Evolutionary conservation across 371 early-diverging fungal genomes (phyloP).

Genomic region (Funneliformis caledonium): DNA sequence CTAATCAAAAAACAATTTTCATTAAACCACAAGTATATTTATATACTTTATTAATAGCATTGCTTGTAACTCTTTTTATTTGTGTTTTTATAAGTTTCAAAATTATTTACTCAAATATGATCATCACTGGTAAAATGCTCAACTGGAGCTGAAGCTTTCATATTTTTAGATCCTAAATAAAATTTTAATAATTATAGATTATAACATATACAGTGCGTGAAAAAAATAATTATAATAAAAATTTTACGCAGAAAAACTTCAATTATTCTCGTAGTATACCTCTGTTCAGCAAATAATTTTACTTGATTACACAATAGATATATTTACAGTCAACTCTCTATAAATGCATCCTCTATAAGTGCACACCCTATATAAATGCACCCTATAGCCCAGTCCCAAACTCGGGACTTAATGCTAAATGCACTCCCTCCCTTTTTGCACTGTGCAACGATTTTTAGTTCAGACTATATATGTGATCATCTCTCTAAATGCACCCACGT

Average conservation of each 20-base stretch:
- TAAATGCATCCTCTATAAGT: constrained; percentile 24
- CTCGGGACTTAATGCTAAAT: constrained; percentile 24
- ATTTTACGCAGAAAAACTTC: no score
- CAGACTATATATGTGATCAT: no score
- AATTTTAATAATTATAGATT: background rate
- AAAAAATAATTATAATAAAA: no score
- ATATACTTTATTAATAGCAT: background rate
- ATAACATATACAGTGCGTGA: background rate
- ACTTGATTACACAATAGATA: no score
- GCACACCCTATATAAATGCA: constrained; percentile 28
- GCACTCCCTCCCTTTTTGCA: background rate
- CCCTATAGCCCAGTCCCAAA: background rate
- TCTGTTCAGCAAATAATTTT: no score
- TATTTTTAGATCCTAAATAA: constrained; percentile 2
- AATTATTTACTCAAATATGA: background rate
- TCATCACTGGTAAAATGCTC: background rate
- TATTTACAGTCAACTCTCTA: constrained; percentile 1
- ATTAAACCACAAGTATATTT: background rate
- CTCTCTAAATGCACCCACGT: no score
- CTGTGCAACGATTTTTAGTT: no score
- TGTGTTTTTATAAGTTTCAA: background rate
- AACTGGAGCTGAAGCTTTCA: background rate
- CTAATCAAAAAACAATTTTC: background rate
- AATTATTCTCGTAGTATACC: no score
- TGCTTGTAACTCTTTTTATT: background rate